Base-by-base conservation (phyloP, 1,284 basidiomycete species). In the Boletellus sp. region DNA sequence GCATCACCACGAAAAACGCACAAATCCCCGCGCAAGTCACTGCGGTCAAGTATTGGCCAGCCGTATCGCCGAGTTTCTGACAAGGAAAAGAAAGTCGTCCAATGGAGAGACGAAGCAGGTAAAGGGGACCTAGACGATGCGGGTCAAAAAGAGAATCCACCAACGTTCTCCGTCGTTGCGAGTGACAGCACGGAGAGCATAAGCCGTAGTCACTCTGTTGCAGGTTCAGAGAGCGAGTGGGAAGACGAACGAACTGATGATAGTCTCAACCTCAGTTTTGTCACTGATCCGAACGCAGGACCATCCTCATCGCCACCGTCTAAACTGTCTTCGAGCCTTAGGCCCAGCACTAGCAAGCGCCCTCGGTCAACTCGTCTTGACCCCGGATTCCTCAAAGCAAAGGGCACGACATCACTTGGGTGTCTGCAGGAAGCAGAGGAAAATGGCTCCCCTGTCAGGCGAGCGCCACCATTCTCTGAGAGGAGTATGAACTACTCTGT, bases 51-150 rank as follows among this genome's bases (percentile, higher is more conserved):
- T 55, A 59, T 86, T 16, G 68, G 78, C n/a, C 77, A 80, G 43
- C 78, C 84, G 2, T 84, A 85, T 60, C 75, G 82, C 44, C 76
- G 81, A 49, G 74, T 75, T 16, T 80, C 82, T 1, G 82, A 85
- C 55, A 84, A 80, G 60, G 79, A 85, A 69, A 81, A 81, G 66
- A 95, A 95, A 69, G 86, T 82, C 49, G 89, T 96, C 16, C 86
- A 93, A 61, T 96, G 93, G 93, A 82, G 79, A 49, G 93, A 96
- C 61, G 89, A 94, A 66, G 90, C 80, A 6, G 93, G 93, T 7
- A 86, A 89, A 64, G 93, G 92, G 10, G 76, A 81, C 44, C 71
- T 95, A 43, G 89, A 91, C 58, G 91, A 93, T 61, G 79, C 79
- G 24, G 81, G 83, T 24, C 61, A 65, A 39, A 68, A 72, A 28